Base-by-base conservation (phyloP, 2,329 filamentous ascomycete species). In the Pseudocercospora fuligena region DNA sequence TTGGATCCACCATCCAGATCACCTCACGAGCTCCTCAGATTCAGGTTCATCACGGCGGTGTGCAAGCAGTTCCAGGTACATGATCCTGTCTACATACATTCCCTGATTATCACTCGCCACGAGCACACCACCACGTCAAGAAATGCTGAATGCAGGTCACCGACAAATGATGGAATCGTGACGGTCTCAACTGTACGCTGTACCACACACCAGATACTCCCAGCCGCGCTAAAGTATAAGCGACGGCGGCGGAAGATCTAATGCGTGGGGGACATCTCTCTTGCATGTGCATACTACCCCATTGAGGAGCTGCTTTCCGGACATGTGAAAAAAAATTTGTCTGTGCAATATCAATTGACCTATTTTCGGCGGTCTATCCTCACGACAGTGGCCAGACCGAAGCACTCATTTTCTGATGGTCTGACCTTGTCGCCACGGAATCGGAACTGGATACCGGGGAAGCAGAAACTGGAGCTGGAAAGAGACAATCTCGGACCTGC, bases 191-290 rank as follows among this genome's bases (percentile, higher is more conserved):
- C 29, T 33, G 33, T 58, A 40, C 29, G 31, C 31, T 56, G 51
- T 56, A 56, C 51, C 21, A 56, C 54, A 19, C 47, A 23, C 49
- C 31, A 54, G 21, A 31, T 47, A 54, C 60, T 36, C 29, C 21
- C 60, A 54, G 59, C 43, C 25, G 21, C 23, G 40, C 23, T 51
- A 51, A 31, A n/a, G 14, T 2, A 31, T 27, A 27, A 31, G 51
- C 27, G 51, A 27, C 23, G 51, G 27, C 51, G 51, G 51, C 16
- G 12, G 51, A 19, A 29, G 57, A 60, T 60, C 57, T 46, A 46
- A 60, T 60, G 53, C 64, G 64, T 66, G 64, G 64, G 60, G 64
- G 62, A 60, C 63, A 65, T 31, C 25, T 54, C 25, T 29, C 51
- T 16, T 56, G 51, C 51, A 56, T 31, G 27, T 56, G 51, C 51